These are phyloP conservation scores for Trichoderma citrinoviride DNA, from an alignment of 2,329 filamentous ascomycete genomes.

Conservation along the genomic window DNA sequence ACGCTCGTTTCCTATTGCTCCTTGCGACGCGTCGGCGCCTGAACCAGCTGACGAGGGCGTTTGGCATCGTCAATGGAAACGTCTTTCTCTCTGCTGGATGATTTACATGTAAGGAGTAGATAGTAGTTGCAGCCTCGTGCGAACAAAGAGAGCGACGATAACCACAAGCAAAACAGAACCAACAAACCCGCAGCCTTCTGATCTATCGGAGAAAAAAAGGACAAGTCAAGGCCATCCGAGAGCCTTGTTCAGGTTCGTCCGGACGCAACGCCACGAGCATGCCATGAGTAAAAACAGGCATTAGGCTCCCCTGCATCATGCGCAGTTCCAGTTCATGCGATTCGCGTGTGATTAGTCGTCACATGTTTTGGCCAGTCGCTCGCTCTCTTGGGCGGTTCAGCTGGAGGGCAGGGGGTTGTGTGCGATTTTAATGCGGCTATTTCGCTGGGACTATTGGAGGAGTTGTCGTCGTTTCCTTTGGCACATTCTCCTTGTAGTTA, in stretches of 20 bases:
- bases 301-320: conserved; percentile 20
- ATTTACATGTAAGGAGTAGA: too few species aligned
- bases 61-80: conserved; percentile 11
- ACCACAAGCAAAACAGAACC: too few species aligned
- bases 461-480: not conserved
- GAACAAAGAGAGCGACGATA: not conserved
- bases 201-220: not conserved
- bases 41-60: conserved; percentile 19
- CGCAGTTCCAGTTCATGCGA: not conserved
- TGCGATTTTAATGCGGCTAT: conserved; percentile 2
- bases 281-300: not conserved
- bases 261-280: not conserved
- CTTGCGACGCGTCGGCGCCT: conserved; percentile 9
- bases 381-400: not conserved
- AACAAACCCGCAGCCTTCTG: not conserved
- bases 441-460: too few species aligned
- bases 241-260: not conserved
- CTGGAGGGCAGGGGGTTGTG: not conserved
- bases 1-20: not conserved
- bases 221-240: too few species aligned
- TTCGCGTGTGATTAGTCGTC: conserved; percentile 15
- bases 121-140: too few species aligned
- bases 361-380: conserved; percentile 6
- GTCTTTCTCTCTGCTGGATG: too few species aligned
- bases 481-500: not conserved